Evolutionary conservation across 345 rosid species (phyloP).

Genomic region (Salix koriyanagi): DNA sequence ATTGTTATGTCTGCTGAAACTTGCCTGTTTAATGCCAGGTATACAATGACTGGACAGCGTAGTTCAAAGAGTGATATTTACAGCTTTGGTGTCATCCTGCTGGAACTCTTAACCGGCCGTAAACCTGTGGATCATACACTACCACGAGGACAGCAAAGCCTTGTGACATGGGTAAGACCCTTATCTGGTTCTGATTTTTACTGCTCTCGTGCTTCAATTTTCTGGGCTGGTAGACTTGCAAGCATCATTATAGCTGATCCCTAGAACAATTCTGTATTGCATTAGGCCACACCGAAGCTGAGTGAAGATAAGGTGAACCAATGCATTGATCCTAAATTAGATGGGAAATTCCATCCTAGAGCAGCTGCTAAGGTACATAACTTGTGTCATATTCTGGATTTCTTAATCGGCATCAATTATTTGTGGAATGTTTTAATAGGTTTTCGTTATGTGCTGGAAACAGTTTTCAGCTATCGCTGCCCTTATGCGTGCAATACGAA

Average conservation of each 20-base stretch:
- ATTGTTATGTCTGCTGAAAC: no score
- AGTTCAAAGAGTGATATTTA: constrained; percentile 34
- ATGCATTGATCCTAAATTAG: constrained; percentile 84
- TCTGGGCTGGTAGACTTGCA: no score
- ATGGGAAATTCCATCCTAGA: constrained; percentile 80
- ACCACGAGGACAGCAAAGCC: constrained; percentile 38
- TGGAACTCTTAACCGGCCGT: constrained; percentile 36
- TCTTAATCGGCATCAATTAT: not conserved
- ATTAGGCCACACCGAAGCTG: constrained; percentile 85
- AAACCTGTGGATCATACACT: constrained; percentile 38
- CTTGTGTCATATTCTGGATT: not conserved
- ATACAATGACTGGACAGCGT: constrained; percentile 37
- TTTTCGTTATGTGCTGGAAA: not conserved
- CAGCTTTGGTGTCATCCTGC: constrained; percentile 35
- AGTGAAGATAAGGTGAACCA: constrained; percentile 91
- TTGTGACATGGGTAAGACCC: constrained; percentile 33
- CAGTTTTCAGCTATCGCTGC: constrained; percentile 93
- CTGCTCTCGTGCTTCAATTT: no score
- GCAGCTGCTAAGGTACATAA: constrained; percentile 87
- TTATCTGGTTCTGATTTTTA: not conserved
- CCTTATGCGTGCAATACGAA: constrained; percentile 82
- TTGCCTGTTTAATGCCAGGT: constrained; percentile 14
- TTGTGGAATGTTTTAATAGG: no score
- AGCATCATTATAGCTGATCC: not conserved
- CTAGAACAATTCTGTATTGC: not conserved